A percentile compares a stretch with the other conserved stretches of the same genome.
Conservation (phyloP, 2,329 filamentous ascomycete genomes). For the Neodidymelliopsis sp. region DNA sequence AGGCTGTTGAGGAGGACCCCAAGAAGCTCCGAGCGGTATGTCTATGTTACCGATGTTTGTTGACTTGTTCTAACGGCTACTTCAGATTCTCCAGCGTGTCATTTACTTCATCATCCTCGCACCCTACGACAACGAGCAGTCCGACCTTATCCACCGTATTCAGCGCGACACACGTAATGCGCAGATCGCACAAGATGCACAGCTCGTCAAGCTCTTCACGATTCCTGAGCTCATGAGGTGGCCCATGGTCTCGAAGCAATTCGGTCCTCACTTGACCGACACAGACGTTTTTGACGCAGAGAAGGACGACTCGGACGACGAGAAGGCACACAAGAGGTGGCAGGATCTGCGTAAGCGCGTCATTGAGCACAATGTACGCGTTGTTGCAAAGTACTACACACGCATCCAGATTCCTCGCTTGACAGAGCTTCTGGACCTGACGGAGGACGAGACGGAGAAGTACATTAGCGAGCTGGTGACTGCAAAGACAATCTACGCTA, state of each 20-base stretch:
- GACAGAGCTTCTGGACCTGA: conserved; percentile 88
- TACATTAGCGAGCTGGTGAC: conserved; percentile 98
- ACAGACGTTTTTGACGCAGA: conserved; percentile 88
- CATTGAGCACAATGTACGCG: conserved; percentile 98
- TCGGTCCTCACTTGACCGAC: conserved; percentile 83
- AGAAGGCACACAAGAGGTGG: conserved; percentile 87
- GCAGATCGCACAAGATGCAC: conserved; percentile 79
- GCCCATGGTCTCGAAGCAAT: conserved; percentile 89
- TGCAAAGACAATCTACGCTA: conserved; percentile 96
- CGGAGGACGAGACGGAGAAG: conserved; percentile 96
- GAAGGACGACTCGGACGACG: conserved; percentile 70
- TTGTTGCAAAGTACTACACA: conserved; percentile 98
- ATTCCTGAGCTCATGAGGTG: conserved; percentile 97
- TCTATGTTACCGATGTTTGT: conserved; percentile 19
- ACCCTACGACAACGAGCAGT: conserved; percentile 98
- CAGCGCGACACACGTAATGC: conserved; percentile 83
- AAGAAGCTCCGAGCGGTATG: conserved; percentile 84
- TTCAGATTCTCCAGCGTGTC: conserved; percentile 85
- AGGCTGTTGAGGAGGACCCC: conserved; percentile 90
- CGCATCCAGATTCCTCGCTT: conserved; percentile 92
- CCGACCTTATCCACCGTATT: conserved; percentile 93
- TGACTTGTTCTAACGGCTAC: conserved; percentile 7
- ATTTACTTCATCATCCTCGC: conserved; percentile 98
- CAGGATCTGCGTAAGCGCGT: conserved; percentile 96
- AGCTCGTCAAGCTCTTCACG: conserved; percentile 92